phyloP scores from a whole-genome alignment of 768 basidiomycete genomes.

The Amanita jacksonii region DNA sequence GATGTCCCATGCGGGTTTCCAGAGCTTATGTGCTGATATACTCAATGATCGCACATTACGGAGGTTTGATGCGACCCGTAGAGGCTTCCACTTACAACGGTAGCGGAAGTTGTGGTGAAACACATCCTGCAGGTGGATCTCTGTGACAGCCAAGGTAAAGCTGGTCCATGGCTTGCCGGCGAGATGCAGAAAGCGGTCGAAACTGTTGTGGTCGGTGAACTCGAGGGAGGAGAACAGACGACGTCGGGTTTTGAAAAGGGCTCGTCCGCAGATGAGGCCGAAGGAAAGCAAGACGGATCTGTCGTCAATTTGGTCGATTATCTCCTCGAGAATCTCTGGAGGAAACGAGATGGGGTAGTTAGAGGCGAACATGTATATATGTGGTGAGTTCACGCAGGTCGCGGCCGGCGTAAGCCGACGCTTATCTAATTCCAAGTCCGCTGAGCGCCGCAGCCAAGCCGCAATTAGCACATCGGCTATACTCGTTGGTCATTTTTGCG shows the following conservation, averaged over 20 bases:
- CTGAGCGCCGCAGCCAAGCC: too few relatives aligned
- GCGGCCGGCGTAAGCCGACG: too few relatives aligned
- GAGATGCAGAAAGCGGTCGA: neutral
- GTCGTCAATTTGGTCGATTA: neutral
- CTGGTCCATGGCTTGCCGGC: conserved; percentile 1
- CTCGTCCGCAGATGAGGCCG: neutral
- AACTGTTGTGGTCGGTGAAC: conserved; percentile 1
- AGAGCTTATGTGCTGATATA: neutral
- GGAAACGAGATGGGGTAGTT: neutral
- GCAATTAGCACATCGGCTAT: too few relatives aligned
- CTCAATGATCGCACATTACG: neutral
- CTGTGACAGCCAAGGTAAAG: neutral
- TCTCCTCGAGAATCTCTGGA: neutral
- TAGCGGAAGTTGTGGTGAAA: neutral
- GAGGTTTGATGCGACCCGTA: neutral
- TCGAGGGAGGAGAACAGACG: conserved; percentile 1
- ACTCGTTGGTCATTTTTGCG: too few relatives aligned
- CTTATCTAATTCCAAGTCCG: too few relatives aligned
- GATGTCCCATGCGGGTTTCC: neutral
- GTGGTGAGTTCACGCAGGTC: too few relatives aligned
- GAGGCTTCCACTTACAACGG: neutral
- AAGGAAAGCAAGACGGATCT: neutral
- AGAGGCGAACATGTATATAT: too few relatives aligned
- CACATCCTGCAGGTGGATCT: conserved; percentile 2
- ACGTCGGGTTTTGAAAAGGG: conserved; percentile 1